Base-by-base conservation (phyloP, 2,329 filamentous ascomycete genomes). In the Pyrenochaeta sp. region DNA sequence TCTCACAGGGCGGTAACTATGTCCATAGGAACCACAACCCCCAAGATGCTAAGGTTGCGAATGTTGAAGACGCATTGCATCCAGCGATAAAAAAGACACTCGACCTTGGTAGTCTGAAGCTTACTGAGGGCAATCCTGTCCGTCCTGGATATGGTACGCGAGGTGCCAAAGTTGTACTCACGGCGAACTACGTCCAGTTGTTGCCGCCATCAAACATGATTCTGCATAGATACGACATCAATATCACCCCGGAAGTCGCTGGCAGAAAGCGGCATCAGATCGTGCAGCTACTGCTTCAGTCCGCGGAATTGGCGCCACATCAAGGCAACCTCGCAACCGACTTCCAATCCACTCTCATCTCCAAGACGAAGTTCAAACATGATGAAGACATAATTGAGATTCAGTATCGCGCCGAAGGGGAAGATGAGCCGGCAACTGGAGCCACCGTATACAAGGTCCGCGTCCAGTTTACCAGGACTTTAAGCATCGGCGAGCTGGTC, bases 401-500 rank as follows among this genome's bases (percentile, higher is more conserved):
- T 8, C 54, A 52, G 27, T 69, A 66, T 50, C 69, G 63, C 8
- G 51, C 47, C 0, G 69, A 72, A 30, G 65, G 64, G 5, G 65
- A 71, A 47, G 67, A 71, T 7, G 65, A 63, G 2, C 59, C 67
- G 0, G 54, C 48, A 1, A 19, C 44, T 9, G 50, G 45, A 1
- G 58, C 64, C 2, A 54, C 44, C 0, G 54, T 60, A 27, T 69
- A 69, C 47, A 62, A 57, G 32, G 50, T 65, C 15, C 56, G 58
- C 6, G 40, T 71, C 25, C 54, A 56, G 12, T 67, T 59, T 32
- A 66, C 58, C 2, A 65, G 56, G 27, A 59, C 55, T 15, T 48
- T 67, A 34, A 66, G 51, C 8, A 37, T 68, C 5, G 47, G 46
- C 13, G 73, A 83, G 2, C 69, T 86, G n/a, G 62, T 84, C 2